Evolutionary conservation across 176 grass and related monocot species (phyloP).

Genomic region (Cocos nucifera): DNA sequence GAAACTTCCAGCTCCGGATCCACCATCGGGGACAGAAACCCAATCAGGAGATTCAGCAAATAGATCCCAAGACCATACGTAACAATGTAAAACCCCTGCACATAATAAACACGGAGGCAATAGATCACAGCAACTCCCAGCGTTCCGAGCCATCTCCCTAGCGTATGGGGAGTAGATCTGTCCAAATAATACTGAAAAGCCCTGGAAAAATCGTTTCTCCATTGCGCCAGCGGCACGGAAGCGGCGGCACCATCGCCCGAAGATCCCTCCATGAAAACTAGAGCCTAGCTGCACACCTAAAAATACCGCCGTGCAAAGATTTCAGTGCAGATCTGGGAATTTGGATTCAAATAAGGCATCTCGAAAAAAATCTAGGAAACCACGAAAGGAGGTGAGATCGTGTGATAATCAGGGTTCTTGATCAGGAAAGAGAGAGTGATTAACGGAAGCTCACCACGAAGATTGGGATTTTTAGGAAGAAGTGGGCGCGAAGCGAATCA

Average conservation of each 20-base stretch:
- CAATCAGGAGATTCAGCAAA: conserved; percentile 91
- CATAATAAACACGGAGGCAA: conserved; percentile 51
- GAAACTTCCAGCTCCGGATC: conserved; percentile 62
- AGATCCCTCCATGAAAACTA: no score
- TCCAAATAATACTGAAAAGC: conserved; percentile 86
- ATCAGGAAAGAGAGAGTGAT: no score
- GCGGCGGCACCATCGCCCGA: conserved; percentile 7
- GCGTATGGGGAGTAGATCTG: conserved; percentile 71
- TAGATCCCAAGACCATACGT: conserved; percentile 91
- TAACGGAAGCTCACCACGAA: no score
- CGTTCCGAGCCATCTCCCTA: conserved; percentile 69
- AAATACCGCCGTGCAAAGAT: no score
- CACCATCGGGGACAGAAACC: conserved; percentile 87
- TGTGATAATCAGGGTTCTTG: no score
- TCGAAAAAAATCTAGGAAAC: no score
- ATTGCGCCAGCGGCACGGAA: conserved; percentile 38
- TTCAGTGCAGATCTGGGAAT: no score
- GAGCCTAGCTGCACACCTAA: no score
- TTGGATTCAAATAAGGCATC: no score
- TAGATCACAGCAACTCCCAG: conserved; percentile 46
- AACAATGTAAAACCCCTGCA: conserved; percentile 86
- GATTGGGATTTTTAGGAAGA: no score
- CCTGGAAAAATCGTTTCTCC: conserved; percentile 49
- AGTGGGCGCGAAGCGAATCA: no score
- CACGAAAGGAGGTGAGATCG: no score